A percentile compares a stretch with the other conserved stretches of the same genome.
phyloP scores from a whole-genome alignment of 352 stramenopile genomes.

The Phytophthora megakarya region DNA sequence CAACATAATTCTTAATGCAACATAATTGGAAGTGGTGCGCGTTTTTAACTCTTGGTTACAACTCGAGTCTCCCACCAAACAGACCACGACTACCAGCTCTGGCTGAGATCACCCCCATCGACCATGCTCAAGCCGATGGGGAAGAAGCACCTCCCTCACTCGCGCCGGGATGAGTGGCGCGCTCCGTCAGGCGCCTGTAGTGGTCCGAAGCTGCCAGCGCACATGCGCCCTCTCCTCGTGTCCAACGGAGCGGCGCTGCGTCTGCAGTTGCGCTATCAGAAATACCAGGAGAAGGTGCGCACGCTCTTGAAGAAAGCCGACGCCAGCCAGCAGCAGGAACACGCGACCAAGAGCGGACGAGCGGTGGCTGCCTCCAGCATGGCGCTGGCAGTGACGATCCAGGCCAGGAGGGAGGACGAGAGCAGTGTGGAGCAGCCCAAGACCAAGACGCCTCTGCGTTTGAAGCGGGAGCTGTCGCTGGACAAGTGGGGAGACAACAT shows the following conservation, averaged over 20 bases:
- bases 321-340: conserved; percentile 38
- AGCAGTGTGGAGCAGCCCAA: conserved; percentile 13
- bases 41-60: no score
- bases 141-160: conserved; percentile 42
- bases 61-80: no score
- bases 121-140: conserved; percentile 54
- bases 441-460: conserved; percentile 7
- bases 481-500: conserved; percentile 15
- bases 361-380: conserved; percentile 59
- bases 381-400: conserved; percentile 60
- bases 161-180: conserved; percentile 37
- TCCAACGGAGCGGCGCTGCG: conserved; percentile 52
- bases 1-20: no score
- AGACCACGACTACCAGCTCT: no score
- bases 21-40: no score
- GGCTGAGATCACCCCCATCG: no score
- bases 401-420: conserved; percentile 36
- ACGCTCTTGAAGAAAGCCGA: conserved; percentile 62
- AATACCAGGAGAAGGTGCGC: conserved; percentile 73
- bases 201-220: conserved; percentile 31
- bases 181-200: conserved; percentile 13
- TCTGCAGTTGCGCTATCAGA: conserved; percentile 77
- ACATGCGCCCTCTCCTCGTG: conserved; percentile 43
- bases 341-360: conserved; percentile 29
- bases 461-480: conserved; percentile 1